These are phyloP conservation scores for Clonostachys rosea DNA, from an alignment of 2,329 filamentous ascomycete genomes.

Conservation along the genomic window DNA sequence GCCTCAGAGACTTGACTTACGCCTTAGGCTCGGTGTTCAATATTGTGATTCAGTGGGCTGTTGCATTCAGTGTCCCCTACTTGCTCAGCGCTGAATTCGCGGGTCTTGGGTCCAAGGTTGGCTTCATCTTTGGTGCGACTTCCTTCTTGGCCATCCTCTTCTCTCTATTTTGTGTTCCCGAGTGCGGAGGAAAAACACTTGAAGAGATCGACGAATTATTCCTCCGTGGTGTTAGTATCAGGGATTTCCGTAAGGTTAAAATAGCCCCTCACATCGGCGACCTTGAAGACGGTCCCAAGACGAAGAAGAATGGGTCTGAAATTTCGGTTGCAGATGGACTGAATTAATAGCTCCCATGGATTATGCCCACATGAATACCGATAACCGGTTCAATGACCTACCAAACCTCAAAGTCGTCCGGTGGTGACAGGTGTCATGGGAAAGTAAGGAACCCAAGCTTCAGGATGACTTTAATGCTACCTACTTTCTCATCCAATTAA, in stretches of 20 bases:
- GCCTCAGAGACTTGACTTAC: conserved; percentile 21
- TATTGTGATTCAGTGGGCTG: conserved; percentile 13
- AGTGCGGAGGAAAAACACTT: conserved; percentile 13
- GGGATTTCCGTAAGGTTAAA: not conserved
- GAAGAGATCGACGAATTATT: conserved; percentile 1
- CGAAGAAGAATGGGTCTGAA: too few species aligned
- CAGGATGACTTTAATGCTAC: too few species aligned
- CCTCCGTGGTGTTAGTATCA: not conserved
- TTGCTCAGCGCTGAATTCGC: conserved; percentile 25
- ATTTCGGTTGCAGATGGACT: too few species aligned
- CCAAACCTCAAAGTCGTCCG: too few species aligned
- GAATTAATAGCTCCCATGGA: too few species aligned
- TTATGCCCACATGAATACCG: too few species aligned
- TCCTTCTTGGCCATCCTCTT: conserved; percentile 14
- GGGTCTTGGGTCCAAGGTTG: conserved; percentile 22
- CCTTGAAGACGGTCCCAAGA: too few species aligned
- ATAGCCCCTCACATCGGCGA: too few species aligned
- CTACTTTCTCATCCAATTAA: too few species aligned
- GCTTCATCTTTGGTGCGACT: conserved; percentile 24
- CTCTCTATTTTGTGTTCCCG: conserved; percentile 24
- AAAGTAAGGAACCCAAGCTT: too few species aligned
- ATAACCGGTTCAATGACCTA: too few species aligned
- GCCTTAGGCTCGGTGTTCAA: conserved; percentile 18
- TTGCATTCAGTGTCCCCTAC: conserved; percentile 29
- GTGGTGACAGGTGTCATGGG: too few species aligned